These are phyloP conservation scores for Boletus tylopilopsis DNA, from an alignment of 768 basidiomycete genomes.

Conservation along the genomic window DNA sequence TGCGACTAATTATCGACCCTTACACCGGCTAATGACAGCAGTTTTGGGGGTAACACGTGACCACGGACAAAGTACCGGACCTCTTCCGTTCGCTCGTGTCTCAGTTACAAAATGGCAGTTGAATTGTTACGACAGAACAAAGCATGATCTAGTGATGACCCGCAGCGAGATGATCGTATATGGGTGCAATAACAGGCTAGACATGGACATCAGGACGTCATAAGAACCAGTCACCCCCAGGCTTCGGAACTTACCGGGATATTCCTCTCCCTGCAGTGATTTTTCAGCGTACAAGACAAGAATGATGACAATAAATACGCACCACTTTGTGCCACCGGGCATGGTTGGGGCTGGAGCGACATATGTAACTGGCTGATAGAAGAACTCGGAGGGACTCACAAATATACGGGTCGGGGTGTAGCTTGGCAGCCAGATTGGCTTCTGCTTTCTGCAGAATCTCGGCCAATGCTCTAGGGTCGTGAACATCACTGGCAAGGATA, in stretches of 20 bases:
- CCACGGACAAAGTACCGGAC: neutral
- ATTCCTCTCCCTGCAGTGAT: constrained; percentile 68
- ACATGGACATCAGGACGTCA: neutral
- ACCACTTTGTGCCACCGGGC: constrained; percentile 98
- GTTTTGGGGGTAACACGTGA: constrained; percentile 25
- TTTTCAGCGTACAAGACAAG: neutral
- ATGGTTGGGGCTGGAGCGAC: constrained; percentile 60
- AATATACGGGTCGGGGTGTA: constrained; percentile 92
- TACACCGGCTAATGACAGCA: constrained; percentile 12
- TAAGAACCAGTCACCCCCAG: neutral
- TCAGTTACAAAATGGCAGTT: neutral
- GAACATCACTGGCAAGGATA: constrained; percentile 56
- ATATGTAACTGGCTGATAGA: constrained; percentile 1
- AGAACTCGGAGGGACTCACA: constrained; percentile 50
- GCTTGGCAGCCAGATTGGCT: constrained; percentile 56
- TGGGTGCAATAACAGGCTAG: constrained; percentile 59
- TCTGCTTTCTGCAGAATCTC: constrained; percentile 78
- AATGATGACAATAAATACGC: constrained; percentile 28
- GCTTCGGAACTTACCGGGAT: constrained; percentile 59
- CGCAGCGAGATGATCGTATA: constrained; percentile 56
- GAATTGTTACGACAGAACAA: neutral
- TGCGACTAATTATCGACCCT: neutral
- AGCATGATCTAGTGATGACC: constrained; percentile 26
- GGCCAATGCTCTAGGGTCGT: constrained; percentile 79
- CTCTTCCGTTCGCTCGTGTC: neutral